phyloP scores from a whole-genome alignment of 1,284 basidiomycete species.

The Ustilago bromivora region DNA sequence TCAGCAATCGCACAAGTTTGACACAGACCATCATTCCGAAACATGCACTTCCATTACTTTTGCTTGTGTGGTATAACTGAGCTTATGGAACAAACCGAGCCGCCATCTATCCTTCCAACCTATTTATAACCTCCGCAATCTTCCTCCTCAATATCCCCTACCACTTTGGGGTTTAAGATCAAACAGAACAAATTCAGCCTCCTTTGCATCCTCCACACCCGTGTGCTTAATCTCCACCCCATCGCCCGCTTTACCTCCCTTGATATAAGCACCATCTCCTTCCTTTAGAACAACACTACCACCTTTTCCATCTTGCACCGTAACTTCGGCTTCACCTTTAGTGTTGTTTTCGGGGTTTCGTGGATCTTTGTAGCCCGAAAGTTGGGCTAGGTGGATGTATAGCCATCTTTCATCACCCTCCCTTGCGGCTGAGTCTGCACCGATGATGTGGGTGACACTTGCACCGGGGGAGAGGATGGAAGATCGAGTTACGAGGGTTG shows the following conservation, averaged over 20 bases:
- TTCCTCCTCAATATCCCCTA: neutral
- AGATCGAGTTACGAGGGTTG: constrained; percentile 46
- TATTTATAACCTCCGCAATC: too few species aligned
- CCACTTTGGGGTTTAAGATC: constrained; percentile 24
- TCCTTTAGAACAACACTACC: constrained; percentile 70
- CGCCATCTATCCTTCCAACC: too few species aligned
- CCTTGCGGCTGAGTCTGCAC: constrained; percentile 38
- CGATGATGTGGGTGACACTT: constrained; percentile 44
- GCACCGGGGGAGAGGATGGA: constrained; percentile 41
- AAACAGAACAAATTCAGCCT: constrained; percentile 52
- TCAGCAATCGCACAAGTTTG: too few species aligned
- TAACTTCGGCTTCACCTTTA: constrained; percentile 71
- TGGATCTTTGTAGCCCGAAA: constrained; percentile 60
- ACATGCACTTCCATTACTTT: too few species aligned
- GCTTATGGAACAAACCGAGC: too few species aligned
- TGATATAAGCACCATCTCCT: constrained; percentile 54
- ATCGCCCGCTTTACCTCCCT: constrained; percentile 35
- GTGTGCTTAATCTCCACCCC: constrained; percentile 29
- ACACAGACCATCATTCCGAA: too few species aligned
- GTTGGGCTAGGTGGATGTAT: constrained; percentile 58
- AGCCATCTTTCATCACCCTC: constrained; percentile 48
- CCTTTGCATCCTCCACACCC: constrained; percentile 4
- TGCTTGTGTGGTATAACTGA: too few species aligned
- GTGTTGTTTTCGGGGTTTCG: constrained; percentile 67
- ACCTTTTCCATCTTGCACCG: constrained; percentile 71